Conservation (phyloP, 2,329 filamentous ascomycete genomes). For the Arachnomyces sp. region DNA sequence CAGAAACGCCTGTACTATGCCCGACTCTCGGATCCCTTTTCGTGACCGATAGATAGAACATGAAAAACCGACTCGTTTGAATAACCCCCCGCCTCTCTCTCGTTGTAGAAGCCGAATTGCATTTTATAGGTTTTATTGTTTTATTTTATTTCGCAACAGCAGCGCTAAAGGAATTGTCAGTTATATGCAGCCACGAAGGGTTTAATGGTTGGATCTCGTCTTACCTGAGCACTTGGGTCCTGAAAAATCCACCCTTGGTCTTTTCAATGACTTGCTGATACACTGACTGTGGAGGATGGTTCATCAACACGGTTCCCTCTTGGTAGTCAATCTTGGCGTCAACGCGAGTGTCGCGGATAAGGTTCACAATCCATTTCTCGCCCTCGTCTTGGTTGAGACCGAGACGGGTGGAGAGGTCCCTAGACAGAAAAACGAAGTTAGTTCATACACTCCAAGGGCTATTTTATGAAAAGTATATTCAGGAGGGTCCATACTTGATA, state of each 20-base stretch:
- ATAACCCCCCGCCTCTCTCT: constrained; percentile 12
- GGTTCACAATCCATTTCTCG: constrained; percentile 99
- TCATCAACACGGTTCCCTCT: constrained; percentile 98
- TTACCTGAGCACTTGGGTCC: constrained; percentile 81
- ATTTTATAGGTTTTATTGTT: constrained; percentile 13
- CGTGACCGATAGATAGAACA: neutral
- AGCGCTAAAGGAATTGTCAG: constrained; percentile 26
- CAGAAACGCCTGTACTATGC: neutral
- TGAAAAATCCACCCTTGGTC: constrained; percentile 98
- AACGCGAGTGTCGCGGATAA: constrained; percentile 93
- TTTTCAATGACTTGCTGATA: constrained; percentile 99
- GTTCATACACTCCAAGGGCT: neutral
- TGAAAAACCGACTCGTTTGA: constrained; percentile 13
- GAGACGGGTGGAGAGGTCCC: constrained; percentile 82
- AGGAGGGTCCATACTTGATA: constrained; percentile 60
- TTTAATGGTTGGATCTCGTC: constrained; percentile 13
- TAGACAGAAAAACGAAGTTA: constrained; percentile 23
- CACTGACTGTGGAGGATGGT: constrained; percentile 95
- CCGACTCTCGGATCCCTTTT: neutral
- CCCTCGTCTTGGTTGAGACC: constrained; percentile 89
- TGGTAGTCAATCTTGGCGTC: constrained; percentile 99
- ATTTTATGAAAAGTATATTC: neutral
- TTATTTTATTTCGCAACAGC: constrained; percentile 43
- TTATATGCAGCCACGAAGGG: constrained; percentile 2
- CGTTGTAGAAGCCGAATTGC: constrained; percentile 1